Conservation (phyloP, 2,329 filamentous ascomycete genomes). For the Alternaria sp. region DNA sequence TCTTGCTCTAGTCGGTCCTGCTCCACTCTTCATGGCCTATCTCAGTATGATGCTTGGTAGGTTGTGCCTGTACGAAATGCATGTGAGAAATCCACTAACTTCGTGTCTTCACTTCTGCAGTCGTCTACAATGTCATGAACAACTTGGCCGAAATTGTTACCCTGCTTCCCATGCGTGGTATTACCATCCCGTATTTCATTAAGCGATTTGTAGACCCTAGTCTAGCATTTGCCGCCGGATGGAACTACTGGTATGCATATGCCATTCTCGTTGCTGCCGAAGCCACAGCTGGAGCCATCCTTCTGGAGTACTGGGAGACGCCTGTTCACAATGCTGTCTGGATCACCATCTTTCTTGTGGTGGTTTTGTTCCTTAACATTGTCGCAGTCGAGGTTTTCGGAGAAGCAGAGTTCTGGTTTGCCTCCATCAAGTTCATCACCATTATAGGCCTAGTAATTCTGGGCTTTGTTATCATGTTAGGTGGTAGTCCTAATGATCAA, state of each 20-base stretch:
- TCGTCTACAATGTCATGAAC: conserved; percentile 53
- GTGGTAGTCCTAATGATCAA: conserved; percentile 46
- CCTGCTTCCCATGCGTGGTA: conserved; percentile 51
- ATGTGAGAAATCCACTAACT: too few species aligned
- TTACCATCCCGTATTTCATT: conserved; percentile 51
- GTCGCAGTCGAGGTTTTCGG: conserved; percentile 49
- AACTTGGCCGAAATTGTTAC: conserved; percentile 53
- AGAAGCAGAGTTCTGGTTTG: conserved; percentile 62
- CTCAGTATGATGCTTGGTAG: conserved; percentile 46
- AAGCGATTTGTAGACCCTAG: conserved; percentile 59
- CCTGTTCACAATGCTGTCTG: conserved; percentile 44
- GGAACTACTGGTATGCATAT: conserved; percentile 43
- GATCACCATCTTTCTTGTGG: conserved; percentile 49
- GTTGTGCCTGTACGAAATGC: too few species aligned
- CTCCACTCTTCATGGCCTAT: conserved; percentile 50
- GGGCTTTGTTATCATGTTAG: conserved; percentile 48
- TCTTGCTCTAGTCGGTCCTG: conserved; percentile 44
- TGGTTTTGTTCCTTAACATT: conserved; percentile 48
- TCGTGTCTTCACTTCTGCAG: too few species aligned
- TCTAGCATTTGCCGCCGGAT: conserved; percentile 47
- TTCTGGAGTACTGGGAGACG: conserved; percentile 48
- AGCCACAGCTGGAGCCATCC: conserved; percentile 44
- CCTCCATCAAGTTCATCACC: conserved; percentile 58
- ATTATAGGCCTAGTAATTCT: conserved; percentile 49
- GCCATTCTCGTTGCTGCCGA: conserved; percentile 48